These are phyloP conservation scores for Auricularia heimuer DNA, from an alignment of 768 basidiomycete genomes.

Conservation along the genomic window DNA sequence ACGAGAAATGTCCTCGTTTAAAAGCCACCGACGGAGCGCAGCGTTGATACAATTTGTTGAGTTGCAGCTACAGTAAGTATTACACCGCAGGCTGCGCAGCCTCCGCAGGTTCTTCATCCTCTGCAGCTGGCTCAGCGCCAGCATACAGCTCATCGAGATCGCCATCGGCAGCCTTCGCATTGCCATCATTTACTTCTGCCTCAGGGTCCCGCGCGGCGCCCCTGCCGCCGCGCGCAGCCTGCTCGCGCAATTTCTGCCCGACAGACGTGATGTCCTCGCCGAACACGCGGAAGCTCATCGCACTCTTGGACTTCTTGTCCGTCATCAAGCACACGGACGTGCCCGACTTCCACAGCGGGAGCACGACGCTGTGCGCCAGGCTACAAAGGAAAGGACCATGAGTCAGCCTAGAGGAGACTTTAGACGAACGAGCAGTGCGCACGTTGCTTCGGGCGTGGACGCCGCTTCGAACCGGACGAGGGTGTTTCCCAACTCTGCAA, in stretches of 20 bases:
- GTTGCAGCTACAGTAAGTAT: no score
- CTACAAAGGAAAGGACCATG: constrained; percentile 24
- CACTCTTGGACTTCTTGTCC: constrained; percentile 94
- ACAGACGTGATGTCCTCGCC: constrained; percentile 62
- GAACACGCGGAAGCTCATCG: constrained; percentile 77
- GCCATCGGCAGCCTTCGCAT: background rate
- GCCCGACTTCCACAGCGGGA: constrained; percentile 95
- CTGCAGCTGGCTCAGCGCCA: background rate
- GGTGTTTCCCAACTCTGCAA: constrained; percentile 56
- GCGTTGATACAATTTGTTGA: no score
- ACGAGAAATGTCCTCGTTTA: no score
- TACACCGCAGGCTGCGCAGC: background rate
- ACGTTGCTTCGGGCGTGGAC: constrained; percentile 44
- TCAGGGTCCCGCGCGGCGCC: background rate
- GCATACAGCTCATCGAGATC: no score
- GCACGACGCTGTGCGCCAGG: constrained; percentile 65
- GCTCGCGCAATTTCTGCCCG: constrained; percentile 14
- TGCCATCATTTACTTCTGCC: background rate
- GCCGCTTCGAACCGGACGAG: constrained; percentile 59
- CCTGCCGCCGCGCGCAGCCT: background rate
- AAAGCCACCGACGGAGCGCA: no score
- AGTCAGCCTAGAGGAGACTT: background rate
- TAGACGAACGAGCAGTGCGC: constrained; percentile 16
- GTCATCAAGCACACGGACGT: constrained; percentile 85
- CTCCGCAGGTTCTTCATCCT: background rate